Conservation (phyloP, 2,329 filamentous ascomycete species). For the Uncinocarpus reesii region DNA sequence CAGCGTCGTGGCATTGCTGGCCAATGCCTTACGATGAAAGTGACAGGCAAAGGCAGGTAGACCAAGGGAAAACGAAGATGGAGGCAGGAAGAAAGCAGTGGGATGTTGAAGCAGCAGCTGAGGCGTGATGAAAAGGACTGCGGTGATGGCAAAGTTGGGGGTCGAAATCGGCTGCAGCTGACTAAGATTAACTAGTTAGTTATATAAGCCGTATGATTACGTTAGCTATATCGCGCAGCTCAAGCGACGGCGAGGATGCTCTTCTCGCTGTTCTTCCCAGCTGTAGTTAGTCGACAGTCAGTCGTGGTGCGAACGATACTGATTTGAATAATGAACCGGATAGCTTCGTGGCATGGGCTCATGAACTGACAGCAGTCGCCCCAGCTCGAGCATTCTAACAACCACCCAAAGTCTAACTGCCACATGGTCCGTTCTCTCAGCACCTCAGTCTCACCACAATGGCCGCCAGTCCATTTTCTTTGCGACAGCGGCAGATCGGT, state of each 20-base stretch:
- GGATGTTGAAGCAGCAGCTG: no score
- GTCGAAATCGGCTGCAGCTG: no score
- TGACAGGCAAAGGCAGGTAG: no score
- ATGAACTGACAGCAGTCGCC: background rate
- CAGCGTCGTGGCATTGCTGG: no score
- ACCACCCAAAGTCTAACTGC: background rate
- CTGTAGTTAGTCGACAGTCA: no score
- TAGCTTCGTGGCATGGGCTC: background rate
- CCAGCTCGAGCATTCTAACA: background rate
- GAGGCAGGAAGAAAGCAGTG: no score
- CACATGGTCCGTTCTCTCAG: background rate
- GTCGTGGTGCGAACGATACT: background rate
- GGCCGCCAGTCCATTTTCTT: conserved; percentile 47
- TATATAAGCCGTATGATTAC: background rate
- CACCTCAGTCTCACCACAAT: conserved; percentile 31
- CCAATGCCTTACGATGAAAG: background rate
- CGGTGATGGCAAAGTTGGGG: no score
- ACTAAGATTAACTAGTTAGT: no score
- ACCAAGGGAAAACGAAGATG: no score
- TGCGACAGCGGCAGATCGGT: conserved; percentile 65
- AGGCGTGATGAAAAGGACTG: no score
- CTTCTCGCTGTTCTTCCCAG: background rate
- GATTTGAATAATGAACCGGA: background rate
- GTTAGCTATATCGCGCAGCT: background rate
- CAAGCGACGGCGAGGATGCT: background rate